Evolutionary conservation across 495 filamentous ascomycete species (phyloP).

Genomic region (Extremus antarcticus): DNA sequence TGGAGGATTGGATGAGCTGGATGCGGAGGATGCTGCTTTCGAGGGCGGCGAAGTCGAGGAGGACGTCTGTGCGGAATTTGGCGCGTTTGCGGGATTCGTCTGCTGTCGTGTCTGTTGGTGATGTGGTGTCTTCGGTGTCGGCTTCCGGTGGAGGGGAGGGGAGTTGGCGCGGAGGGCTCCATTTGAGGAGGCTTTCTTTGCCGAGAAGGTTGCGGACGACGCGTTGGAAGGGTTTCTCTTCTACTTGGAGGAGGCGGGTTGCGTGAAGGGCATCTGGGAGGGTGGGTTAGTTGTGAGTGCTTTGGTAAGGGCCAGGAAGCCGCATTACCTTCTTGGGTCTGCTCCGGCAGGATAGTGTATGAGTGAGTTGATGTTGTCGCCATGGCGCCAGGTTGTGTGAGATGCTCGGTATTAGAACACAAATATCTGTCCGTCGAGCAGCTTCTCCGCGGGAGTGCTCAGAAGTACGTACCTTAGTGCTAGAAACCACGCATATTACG

Average conservation of each 20-base stretch:
- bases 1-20: constrained; percentile 75
- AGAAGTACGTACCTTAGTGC: no score
- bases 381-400: no score
- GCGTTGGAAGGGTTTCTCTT: constrained; percentile 87
- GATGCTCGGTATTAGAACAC: no score
- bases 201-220: constrained; percentile 68
- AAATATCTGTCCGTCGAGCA: no score
- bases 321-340: constrained; percentile 16
- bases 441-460: background rate
- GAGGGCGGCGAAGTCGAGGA: constrained; percentile 83
- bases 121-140: constrained; percentile 35
- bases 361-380: background rate
- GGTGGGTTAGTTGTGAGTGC: background rate
- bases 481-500: no score
- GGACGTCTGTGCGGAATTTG: constrained; percentile 56
- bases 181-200: constrained; percentile 46
- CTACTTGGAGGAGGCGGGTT: constrained; percentile 76
- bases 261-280: constrained; percentile 72
- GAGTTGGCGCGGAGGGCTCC: constrained; percentile 42
- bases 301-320: no score
- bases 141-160: constrained; percentile 63
- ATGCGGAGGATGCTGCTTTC: constrained; percentile 79
- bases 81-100: constrained; percentile 48
- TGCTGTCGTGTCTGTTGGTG: constrained; percentile 31
- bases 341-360: constrained; percentile 11